These are phyloP conservation scores for Fusarium albosuccineum DNA, from an alignment of 2,329 filamentous ascomycete species.

Conservation along the genomic window DNA sequence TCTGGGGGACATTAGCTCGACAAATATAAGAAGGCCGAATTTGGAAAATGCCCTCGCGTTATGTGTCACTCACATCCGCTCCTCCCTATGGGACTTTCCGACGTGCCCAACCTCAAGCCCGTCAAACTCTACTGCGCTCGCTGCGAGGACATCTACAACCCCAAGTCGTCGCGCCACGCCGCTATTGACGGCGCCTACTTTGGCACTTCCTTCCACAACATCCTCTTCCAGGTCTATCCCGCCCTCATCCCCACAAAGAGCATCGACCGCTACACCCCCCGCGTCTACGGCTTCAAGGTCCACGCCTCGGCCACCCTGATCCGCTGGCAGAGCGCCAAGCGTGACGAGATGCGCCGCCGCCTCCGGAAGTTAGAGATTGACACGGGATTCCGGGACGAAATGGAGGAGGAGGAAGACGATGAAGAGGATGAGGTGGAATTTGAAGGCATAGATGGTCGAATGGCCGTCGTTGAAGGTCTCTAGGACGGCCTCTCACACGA, in stretches of 20 bases:
- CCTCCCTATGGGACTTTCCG: slow-evolving; percentile 93
- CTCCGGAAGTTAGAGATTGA: slow-evolving; percentile 80
- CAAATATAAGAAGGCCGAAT: slow-evolving; percentile 98
- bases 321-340: slow-evolving; percentile 87
- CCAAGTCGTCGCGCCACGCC: slow-evolving; percentile 95
- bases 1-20: slow-evolving; percentile 76
- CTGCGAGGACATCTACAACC: slow-evolving; percentile 99
- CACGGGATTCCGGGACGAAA: slow-evolving; percentile 81
- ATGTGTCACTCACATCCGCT: slow-evolving; percentile 94
- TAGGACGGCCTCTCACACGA: slow-evolving; percentile 15
- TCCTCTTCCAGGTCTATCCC: slow-evolving; percentile 98
- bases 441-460: slow-evolving; percentile 53
- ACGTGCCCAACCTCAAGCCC: slow-evolving; percentile 86
- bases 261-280: slow-evolving; percentile 86
- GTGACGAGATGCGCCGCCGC: slow-evolving; percentile 85
- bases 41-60: slow-evolving; percentile 97
- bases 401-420: slow-evolving; percentile 74
- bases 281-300: slow-evolving; percentile 95
- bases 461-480: slow-evolving; percentile 47
- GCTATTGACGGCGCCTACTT: slow-evolving; percentile 98
- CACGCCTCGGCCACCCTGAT: slow-evolving; percentile 89
- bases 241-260: slow-evolving; percentile 89
- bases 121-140: slow-evolving; percentile 98
- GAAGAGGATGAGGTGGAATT: slow-evolving; percentile 63
- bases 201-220: slow-evolving; percentile 97